Conservation (phyloP, 2,329 filamentous ascomycete species). For the Cordyceps militaris region DNA sequence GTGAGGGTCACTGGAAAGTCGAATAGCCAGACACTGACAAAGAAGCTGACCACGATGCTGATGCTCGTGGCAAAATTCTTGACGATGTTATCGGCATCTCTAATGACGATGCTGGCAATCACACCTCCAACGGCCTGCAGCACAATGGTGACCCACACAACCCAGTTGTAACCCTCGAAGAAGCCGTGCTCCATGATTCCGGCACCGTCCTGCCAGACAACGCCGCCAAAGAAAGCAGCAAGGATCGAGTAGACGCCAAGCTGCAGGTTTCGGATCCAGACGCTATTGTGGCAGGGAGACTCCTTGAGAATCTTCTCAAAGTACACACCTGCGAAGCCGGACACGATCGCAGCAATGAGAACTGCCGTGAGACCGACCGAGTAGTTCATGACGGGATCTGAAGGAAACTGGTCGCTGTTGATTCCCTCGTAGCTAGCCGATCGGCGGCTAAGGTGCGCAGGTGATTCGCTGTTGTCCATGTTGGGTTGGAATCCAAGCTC, state of each 20-base stretch:
- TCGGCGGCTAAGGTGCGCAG: conserved; percentile 44
- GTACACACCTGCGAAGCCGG: conserved; percentile 77
- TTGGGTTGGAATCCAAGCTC: conserved; percentile 54
- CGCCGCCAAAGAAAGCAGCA: conserved; percentile 77
- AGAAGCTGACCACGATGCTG: conserved; percentile 79
- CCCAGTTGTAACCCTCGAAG: conserved; percentile 88
- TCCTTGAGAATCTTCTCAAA: conserved; percentile 92
- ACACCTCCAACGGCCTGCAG: conserved; percentile 81
- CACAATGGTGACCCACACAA: conserved; percentile 79
- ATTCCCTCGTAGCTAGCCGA: conserved; percentile 92
- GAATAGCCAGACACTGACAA: conserved; percentile 82
- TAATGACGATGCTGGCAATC: conserved; percentile 46
- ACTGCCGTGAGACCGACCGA: conserved; percentile 74
- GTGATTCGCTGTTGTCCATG: conserved; percentile 24
- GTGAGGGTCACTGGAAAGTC: conserved; percentile 65
- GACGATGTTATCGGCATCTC: conserved; percentile 60
- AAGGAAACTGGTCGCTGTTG: conserved; percentile 46
- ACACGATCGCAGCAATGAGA: conserved; percentile 68
- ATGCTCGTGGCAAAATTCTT: conserved; percentile 93
- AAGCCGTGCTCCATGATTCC: conserved; percentile 80
- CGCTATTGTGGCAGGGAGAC: conserved; percentile 62
- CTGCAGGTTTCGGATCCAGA: conserved; percentile 95
- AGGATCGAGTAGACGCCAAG: conserved; percentile 91
- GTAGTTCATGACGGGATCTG: conserved; percentile 59
- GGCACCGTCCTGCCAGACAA: conserved; percentile 79